Conservation (phyloP, 1,139 yeast genomes). For the Hemisphaericaspora xylofermentans region DNA sequence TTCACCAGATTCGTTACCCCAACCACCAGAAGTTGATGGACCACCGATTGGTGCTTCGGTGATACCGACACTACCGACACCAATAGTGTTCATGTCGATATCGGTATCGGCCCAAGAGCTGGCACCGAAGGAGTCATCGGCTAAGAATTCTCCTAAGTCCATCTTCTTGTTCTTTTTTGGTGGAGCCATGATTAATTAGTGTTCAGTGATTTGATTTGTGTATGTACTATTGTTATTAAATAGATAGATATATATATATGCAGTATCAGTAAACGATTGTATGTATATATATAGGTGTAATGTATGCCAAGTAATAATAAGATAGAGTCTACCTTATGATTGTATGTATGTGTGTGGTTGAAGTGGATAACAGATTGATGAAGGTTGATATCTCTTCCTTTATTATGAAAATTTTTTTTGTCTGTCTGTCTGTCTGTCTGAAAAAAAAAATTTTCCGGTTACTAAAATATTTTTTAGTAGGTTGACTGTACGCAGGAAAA, state of each 20-base stretch:
- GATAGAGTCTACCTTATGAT: not conserved
- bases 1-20: constrained; percentile 10
- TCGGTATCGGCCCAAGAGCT: constrained; percentile 63
- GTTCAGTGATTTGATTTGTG: not conserved
- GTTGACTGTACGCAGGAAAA: too few species aligned
- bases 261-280: not conserved
- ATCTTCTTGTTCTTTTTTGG: constrained; percentile 46
- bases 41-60: constrained; percentile 26
- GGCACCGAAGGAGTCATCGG: constrained; percentile 48
- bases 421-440: too few species aligned
- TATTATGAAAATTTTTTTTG: too few species aligned
- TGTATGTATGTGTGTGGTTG: not conserved
- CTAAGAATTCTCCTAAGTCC: constrained; percentile 53
- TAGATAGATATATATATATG: not conserved
- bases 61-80: constrained; percentile 40
- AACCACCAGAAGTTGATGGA: constrained; percentile 14
- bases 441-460: too few species aligned
- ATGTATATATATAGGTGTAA: not conserved
- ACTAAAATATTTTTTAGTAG: too few species aligned
- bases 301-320: not conserved
- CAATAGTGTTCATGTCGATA: constrained; percentile 54
- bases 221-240: not conserved
- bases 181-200: constrained; percentile 27
- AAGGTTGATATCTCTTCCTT: too few species aligned
- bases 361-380: too few species aligned